A percentile compares a stretch with the other conserved stretches of the same genome.
These are phyloP conservation scores for Penicillium cosmopolitanum DNA, from an alignment of 495 filamentous ascomycete genomes.

Conservation along the genomic window DNA sequence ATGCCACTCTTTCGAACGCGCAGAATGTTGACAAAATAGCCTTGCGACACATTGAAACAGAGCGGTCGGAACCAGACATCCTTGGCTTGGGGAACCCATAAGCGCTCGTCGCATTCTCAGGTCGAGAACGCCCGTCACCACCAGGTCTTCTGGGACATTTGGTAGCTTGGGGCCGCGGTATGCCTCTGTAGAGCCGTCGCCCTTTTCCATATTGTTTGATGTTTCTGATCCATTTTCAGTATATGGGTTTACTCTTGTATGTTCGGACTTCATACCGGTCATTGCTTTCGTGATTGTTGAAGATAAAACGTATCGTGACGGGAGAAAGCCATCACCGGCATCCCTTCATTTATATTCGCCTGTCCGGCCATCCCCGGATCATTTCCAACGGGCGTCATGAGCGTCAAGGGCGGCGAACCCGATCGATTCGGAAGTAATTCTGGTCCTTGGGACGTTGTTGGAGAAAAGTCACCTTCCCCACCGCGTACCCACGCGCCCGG, in stretches of 20 bases:
- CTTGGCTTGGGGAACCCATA: constrained; percentile 26
- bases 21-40: constrained; percentile 27
- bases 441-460: neutral
- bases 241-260: neutral
- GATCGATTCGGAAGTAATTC: neutral
- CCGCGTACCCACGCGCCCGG: constrained; percentile 3
- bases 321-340: neutral
- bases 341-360: neutral
- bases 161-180: constrained; percentile 23
- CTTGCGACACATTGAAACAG: constrained; percentile 22
- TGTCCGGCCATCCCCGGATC: neutral
- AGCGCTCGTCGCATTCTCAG: constrained; percentile 23
- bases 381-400: neutral
- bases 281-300: neutral
- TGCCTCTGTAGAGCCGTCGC: constrained; percentile 6
- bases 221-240: neutral
- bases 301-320: neutral
- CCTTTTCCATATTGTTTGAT: constrained; percentile 8
- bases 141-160: constrained; percentile 22
- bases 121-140: constrained; percentile 18
- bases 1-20: constrained; percentile 23
- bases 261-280: neutral
- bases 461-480: neutral
- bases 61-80: constrained; percentile 27
- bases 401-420: constrained; percentile 17